Evolutionary conservation across 192 early-diverging fungal genomes (phyloP), one percentile per base, ranked within the genome.

Genomic region (Fimicolochytrium jonesii): DNA sequence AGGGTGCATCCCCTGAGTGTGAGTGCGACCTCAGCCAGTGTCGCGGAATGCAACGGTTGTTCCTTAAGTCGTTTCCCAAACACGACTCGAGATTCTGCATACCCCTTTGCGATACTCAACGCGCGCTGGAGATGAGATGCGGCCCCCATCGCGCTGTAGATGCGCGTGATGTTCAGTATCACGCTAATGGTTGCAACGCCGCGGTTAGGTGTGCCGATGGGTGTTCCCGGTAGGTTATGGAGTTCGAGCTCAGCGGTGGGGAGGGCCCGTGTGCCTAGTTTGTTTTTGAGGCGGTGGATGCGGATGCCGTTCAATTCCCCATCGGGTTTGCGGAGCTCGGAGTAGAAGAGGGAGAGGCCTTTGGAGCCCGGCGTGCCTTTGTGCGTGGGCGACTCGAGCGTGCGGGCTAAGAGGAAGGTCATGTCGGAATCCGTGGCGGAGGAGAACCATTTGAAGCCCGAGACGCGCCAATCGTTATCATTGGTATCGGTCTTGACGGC

Each of bases 361-460:
- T 70, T 66, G 47, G 78, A 82, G 0, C 80, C 81, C 31, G 67
- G 6, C 56, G 29, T 43, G 18, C 53, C 58, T 10, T 44, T 35
- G 6, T 15, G 36, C 66, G n/a, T 70, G 61, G 2, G 77, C 68
- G 44, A 82, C 68, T 17, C 74, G 72, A 11, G n/a, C 15, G 74
- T 72, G 55, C 87, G 71, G 18, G 88, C 88, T 7, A 90, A 64
- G 0, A 85, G 69, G 67, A 90, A 76, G 20, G 88, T 77, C 50
- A 87, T 81, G 57, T 88, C 79, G 13, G 83, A 69, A 43, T 86
- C 84, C 4, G 88, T 90, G 1, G 87, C 87, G 43, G 79, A 83
- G 1, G 82, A 86, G 62, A 90, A 90, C 85, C 85, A 90, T 59
- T 88, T 90, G 70, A 87, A 86, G 0, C 88, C 88, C 32, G 68